These are phyloP conservation scores for Alternaria alternata DNA, from an alignment of 2,329 filamentous ascomycete genomes.

Conservation along the genomic window DNA sequence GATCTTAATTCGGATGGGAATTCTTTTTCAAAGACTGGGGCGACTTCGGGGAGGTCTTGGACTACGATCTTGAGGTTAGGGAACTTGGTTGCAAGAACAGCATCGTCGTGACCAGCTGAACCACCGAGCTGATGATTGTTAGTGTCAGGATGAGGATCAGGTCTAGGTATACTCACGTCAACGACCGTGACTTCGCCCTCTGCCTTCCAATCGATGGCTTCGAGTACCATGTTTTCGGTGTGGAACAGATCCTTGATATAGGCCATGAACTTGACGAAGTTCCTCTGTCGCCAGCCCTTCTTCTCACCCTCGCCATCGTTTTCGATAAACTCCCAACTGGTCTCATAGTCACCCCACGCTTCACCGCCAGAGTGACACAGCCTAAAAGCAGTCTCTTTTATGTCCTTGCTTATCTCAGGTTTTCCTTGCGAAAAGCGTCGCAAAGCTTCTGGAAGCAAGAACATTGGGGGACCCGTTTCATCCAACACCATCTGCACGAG, in stretches of 20 bases:
- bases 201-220: conserved; percentile 38
- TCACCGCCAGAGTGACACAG: conserved; percentile 37
- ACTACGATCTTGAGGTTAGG: conserved; percentile 42
- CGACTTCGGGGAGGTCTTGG: conserved; percentile 42
- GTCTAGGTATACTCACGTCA: conserved; percentile 31
- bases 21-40: conserved; percentile 33
- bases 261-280: conserved; percentile 45
- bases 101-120: conserved; percentile 44
- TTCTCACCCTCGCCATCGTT: conserved; percentile 40
- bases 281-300: conserved; percentile 43
- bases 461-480: conserved; percentile 38
- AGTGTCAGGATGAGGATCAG: neutral
- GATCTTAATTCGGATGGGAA: conserved; percentile 32
- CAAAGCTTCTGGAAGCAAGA: conserved; percentile 39
- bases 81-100: conserved; percentile 35
- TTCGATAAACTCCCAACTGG: conserved; percentile 43
- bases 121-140: conserved; percentile 32
- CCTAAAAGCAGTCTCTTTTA: conserved; percentile 40
- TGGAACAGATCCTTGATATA: conserved; percentile 46
- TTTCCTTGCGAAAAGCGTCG: conserved; percentile 38
- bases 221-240: conserved; percentile 35
- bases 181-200: conserved; percentile 36
- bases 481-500: conserved; percentile 39
- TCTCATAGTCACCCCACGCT: conserved; percentile 31
- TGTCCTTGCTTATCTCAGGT: conserved; percentile 29